These are phyloP conservation scores for Calamus simplicifolius DNA, from an alignment of 176 grass and related monocot species.

Conservation along the genomic window DNA sequence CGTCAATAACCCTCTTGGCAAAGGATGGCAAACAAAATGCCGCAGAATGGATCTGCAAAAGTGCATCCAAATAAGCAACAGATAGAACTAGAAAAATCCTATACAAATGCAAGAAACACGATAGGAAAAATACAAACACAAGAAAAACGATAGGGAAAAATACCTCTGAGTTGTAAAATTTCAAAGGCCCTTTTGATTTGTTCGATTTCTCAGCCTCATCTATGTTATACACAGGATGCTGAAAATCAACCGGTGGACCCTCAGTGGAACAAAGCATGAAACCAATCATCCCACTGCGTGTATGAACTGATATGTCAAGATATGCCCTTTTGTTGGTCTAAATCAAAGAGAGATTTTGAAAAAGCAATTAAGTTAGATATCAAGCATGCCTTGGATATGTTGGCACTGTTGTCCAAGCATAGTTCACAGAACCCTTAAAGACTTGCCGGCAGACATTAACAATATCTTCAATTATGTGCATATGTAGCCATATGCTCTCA, in stretches of 20 bases:
- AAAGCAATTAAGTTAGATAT: neutral
- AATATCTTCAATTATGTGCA: slow-evolving; percentile 95
- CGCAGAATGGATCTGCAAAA: slow-evolving; percentile 66
- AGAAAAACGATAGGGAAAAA: neutral
- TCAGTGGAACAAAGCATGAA: slow-evolving; percentile 97
- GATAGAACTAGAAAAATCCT: no score
- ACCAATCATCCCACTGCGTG: slow-evolving; percentile 74
- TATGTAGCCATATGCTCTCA: slow-evolving; percentile 98
- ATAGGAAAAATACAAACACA: no score
- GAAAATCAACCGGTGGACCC: slow-evolving; percentile 65
- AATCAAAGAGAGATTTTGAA: no score
- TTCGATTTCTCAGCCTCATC: slow-evolving; percentile 64
- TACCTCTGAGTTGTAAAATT: slow-evolving; percentile 94
- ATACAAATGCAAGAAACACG: no score
- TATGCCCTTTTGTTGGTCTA: neutral
- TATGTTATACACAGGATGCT: slow-evolving; percentile 60
- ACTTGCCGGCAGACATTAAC: slow-evolving; percentile 59
- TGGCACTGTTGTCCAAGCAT: slow-evolving; percentile 97
- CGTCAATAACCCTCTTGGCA: slow-evolving; percentile 67
- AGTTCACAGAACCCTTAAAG: slow-evolving; percentile 85
- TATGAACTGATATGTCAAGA: neutral
- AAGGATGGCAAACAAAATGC: slow-evolving; percentile 97
- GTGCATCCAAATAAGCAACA: no score
- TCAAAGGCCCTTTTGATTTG: slow-evolving; percentile 58
- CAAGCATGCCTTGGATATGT: slow-evolving; percentile 76